Evolutionary conservation across 2,329 filamentous ascomycete genomes (phyloP).

Genomic region (Sporothrix globosa): DNA sequence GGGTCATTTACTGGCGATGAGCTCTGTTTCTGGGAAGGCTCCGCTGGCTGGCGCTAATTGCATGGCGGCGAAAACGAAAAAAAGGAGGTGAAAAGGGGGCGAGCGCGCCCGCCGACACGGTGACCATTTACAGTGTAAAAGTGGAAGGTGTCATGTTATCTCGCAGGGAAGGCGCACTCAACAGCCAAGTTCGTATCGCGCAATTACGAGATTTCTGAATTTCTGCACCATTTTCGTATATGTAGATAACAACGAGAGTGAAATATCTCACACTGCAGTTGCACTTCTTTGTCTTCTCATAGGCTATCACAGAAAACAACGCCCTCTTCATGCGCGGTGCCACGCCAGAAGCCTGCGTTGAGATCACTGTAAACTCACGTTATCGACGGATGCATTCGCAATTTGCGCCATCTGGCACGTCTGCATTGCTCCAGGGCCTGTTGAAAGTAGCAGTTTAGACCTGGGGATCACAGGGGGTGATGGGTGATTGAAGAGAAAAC

Average conservation of each 20-base stretch:
- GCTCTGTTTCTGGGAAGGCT: neutral
- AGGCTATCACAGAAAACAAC: neutral
- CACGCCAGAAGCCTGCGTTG: neutral
- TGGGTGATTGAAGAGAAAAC: no score
- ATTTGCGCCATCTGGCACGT: constrained; percentile 20
- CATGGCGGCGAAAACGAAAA: neutral
- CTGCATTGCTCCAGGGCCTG: neutral
- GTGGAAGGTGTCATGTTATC: constrained; percentile 14
- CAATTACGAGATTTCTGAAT: constrained; percentile 6
- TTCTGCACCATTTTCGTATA: neutral
- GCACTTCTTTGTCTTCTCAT: neutral
- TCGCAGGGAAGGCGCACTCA: constrained; percentile 6
- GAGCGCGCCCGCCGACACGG: constrained; percentile 2
- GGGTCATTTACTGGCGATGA: neutral
- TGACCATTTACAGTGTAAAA: neutral
- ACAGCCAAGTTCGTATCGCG: constrained; percentile 7
- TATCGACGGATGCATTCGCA: constrained; percentile 13
- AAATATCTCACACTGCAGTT: neutral
- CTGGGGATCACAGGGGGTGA: no score
- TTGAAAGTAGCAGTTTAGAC: no score
- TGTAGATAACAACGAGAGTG: neutral
- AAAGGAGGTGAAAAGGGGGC: constrained; percentile 16
- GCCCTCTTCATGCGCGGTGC: neutral
- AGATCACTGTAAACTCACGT: neutral
- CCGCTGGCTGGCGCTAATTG: constrained; percentile 25